phyloP scores from a whole-genome alignment of 371 early-diverging fungal genomes.

The Phascolomyces articulosus region DNA sequence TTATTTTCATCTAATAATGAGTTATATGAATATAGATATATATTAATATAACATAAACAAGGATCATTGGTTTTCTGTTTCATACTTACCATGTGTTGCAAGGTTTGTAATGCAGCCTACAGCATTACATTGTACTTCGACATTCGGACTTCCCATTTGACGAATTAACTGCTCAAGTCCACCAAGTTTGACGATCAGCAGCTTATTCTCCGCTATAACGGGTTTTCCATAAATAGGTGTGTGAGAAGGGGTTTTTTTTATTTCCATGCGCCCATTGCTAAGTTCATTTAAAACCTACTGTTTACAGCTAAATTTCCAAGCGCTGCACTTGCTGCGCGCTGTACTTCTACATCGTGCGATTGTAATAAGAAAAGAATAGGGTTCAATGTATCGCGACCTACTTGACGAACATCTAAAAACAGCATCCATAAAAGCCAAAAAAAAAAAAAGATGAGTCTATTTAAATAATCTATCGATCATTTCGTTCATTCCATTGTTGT shows the following conservation, averaged over 20 bases:
- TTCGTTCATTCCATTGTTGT: no score
- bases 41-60: neutral
- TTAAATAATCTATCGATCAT: no score
- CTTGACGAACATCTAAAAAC: slow-evolving; percentile 73
- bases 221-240: slow-evolving; percentile 9
- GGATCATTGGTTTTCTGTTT: no score
- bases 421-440: no score
- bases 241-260: slow-evolving; percentile 1
- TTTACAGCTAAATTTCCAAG: slow-evolving; percentile 90
- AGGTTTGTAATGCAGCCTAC: slow-evolving; percentile 96
- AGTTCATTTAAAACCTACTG: slow-evolving; percentile 48
- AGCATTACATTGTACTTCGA: slow-evolving; percentile 95
- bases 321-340: slow-evolving; percentile 88
- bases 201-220: slow-evolving; percentile 76
- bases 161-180: slow-evolving; percentile 89
- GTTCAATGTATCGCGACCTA: slow-evolving; percentile 78
- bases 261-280: slow-evolving; percentile 7
- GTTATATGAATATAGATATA: neutral
- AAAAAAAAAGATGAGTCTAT: no score
- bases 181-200: slow-evolving; percentile 84
- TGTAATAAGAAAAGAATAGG: slow-evolving; percentile 84
- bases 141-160: slow-evolving; percentile 86
- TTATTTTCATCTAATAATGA: slow-evolving; percentile 82
- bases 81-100: slow-evolving; percentile 76
- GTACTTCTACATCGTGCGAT: slow-evolving; percentile 87